phyloP scores from a whole-genome alignment of 148 eudicot species.

The Cornus kousa region DNA sequence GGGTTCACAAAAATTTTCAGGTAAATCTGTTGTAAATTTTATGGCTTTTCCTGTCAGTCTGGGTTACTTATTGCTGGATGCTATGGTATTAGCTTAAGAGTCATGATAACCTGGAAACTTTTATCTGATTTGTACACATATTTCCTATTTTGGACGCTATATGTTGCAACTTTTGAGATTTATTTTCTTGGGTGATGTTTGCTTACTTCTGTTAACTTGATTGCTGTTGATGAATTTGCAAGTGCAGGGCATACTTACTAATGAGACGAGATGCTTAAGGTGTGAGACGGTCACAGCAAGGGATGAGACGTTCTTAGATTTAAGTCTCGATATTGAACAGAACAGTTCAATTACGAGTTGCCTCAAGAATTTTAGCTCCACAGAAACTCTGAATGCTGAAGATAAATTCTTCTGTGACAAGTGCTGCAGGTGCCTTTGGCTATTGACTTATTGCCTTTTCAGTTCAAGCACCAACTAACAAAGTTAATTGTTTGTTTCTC shows the following conservation, averaged over 20 bases:
- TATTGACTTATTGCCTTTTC: not conserved
- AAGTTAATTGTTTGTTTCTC: not conserved
- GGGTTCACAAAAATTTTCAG: slow-evolving; percentile 87
- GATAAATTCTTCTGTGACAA: slow-evolving; percentile 90
- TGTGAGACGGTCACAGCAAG: slow-evolving; percentile 89
- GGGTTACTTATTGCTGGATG: too few species aligned
- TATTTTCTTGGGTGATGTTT: not conserved
- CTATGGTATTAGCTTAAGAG: too few species aligned
- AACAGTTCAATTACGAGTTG: slow-evolving; percentile 90
- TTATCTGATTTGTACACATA: too few species aligned
- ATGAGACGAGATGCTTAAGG: slow-evolving; percentile 78
- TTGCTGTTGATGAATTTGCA: slow-evolving; percentile 13
- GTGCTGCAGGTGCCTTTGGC: slow-evolving; percentile 52
- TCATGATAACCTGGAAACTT: too few species aligned
- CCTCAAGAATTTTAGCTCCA: slow-evolving; percentile 80
- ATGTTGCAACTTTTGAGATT: too few species aligned
- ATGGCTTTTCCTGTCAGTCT: not conserved
- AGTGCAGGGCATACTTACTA: slow-evolving; percentile 72
- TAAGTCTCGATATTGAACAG: slow-evolving; percentile 89
- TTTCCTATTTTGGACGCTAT: too few species aligned
- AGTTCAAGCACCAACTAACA: too few species aligned
- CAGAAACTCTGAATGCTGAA: slow-evolving; percentile 81
- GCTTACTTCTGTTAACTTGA: not conserved
- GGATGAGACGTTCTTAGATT: slow-evolving; percentile 82
- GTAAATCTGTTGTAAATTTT: slow-evolving; percentile 21